A percentile compares a stretch with the other conserved stretches of the same genome.
These are phyloP conservation scores for Trametes versicolor DNA, from an alignment of 1,284 basidiomycete genomes.

Conservation along the genomic window DNA sequence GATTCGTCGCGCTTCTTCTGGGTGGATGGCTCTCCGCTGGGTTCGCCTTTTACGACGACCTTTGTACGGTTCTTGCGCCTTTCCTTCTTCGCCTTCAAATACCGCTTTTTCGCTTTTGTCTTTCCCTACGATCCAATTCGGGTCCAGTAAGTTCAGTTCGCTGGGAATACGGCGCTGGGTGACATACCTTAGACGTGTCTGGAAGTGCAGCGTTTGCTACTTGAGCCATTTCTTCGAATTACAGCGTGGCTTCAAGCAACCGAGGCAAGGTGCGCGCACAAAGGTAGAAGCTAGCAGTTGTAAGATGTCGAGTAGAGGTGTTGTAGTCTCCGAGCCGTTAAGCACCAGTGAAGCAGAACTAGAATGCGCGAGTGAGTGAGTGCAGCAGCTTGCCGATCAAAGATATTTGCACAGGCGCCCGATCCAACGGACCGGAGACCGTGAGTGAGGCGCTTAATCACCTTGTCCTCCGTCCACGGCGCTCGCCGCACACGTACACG, in stretches of 20 bases:
- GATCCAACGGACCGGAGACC: neutral
- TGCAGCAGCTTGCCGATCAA: neutral
- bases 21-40: slow-evolving; percentile 7
- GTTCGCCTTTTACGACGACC: neutral
- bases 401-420: neutral
- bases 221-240: neutral
- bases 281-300: too few species aligned
- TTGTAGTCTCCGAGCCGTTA: too few species aligned
- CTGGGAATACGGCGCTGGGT: neutral
- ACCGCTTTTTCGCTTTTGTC: slow-evolving; percentile 49
- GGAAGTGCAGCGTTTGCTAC: neutral
- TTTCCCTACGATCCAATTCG: slow-evolving; percentile 42
- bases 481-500: neutral
- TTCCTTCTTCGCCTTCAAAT: slow-evolving; percentile 49
- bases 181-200: slow-evolving; percentile 33
- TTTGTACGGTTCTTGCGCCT: slow-evolving; percentile 47
- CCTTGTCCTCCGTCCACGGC: neutral
- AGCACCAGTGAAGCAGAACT: too few species aligned
- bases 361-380: too few species aligned
- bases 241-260: too few species aligned
- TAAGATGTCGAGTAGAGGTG: too few species aligned
- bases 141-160: neutral
- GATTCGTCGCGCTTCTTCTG: slow-evolving; percentile 18
- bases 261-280: neutral
- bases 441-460: neutral